Evolutionary conservation across 805 yeast genomes (phyloP).

Genomic region (Candida lessepsii): DNA sequence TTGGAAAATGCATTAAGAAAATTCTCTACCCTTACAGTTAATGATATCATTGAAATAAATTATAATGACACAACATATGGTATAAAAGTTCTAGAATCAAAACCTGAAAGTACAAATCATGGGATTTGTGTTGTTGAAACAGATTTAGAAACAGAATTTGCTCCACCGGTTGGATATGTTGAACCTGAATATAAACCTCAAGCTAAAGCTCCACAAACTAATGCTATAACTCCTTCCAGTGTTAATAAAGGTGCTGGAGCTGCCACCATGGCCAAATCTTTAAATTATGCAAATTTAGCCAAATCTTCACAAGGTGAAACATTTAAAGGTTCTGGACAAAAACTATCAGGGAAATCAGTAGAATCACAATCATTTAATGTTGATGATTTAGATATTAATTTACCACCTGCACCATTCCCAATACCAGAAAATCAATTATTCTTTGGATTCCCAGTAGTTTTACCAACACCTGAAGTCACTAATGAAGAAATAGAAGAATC

Average conservation of each 20-base stretch:
- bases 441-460: slow-evolving; percentile 83
- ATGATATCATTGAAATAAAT: slow-evolving; percentile 79
- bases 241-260: slow-evolving; percentile 43
- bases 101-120: slow-evolving; percentile 61
- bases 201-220: slow-evolving; percentile 28
- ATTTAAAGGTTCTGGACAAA: slow-evolving; percentile 66
- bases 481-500: slow-evolving; percentile 31
- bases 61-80: slow-evolving; percentile 79
- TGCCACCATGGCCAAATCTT: slow-evolving; percentile 76
- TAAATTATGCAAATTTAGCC: slow-evolving; percentile 60
- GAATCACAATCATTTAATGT: slow-evolving; percentile 29
- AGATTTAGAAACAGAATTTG: slow-evolving; percentile 94
- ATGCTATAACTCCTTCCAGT: slow-evolving; percentile 33
- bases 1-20: slow-evolving; percentile 87
- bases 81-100: slow-evolving; percentile 81
- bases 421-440: slow-evolving; percentile 86
- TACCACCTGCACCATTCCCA: slow-evolving; percentile 67
- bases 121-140: slow-evolving; percentile 96
- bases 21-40: slow-evolving; percentile 81
- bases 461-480: slow-evolving; percentile 32
- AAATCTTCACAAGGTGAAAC: slow-evolving; percentile 30
- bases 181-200: slow-evolving; percentile 71
- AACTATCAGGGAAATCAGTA: slow-evolving; percentile 60
- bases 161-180: slow-evolving; percentile 97
- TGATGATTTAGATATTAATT: slow-evolving; percentile 50